Evolutionary conservation across 768 basidiomycete genomes (phyloP), one percentile per base, ranked within the genome.

Genomic region (Imleria badia): DNA sequence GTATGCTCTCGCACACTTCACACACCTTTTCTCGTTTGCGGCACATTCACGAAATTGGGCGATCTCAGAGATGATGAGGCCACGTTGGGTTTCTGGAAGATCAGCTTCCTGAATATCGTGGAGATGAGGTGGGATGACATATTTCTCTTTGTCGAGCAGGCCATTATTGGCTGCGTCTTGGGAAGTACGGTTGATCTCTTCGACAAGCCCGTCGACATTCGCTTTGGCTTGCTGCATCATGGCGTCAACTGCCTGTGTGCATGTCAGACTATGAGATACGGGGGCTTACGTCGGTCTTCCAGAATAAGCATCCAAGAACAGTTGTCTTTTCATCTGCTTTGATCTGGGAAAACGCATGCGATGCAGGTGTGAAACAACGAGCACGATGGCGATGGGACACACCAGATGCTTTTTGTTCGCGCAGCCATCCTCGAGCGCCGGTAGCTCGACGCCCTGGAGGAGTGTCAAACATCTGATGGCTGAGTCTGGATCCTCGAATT

Each of bases 81-180:
- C 93, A 34, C 96, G 88, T 63, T 84, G 78, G 0, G 91, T 91
- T 75, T 99, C 97, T 22, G 97, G 96, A 40, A 99, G 82, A 67
- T 99, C 97, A 48, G 94, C 91, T 74, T 97, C 94, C 67, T 94
- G 90, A 40, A 99, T 80, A 73, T 98, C 97, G 72, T 93, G 92
- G 19, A 98, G 81, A 73, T 99, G 97, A n/a, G 92, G 91, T 22
- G 94, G 94, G 39, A 97, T 92, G 58, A 91, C 81, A 68, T 91
- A 91, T 80, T 87, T 86, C 73, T 93, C 89, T 66, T 89, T 87
- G 72, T 91, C 87, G 49, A 84, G 82, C 36, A 84, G 78, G n/a
- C 87, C 87, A 54, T 70, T 85, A 56, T 83, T 84, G 2, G 89
- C 86, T 4, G 87, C 85, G 44, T 91, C 88, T 68, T 87, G 84